Conservation (phyloP, 2,329 filamentous ascomycete species). For the Fulvia fulva region DNA sequence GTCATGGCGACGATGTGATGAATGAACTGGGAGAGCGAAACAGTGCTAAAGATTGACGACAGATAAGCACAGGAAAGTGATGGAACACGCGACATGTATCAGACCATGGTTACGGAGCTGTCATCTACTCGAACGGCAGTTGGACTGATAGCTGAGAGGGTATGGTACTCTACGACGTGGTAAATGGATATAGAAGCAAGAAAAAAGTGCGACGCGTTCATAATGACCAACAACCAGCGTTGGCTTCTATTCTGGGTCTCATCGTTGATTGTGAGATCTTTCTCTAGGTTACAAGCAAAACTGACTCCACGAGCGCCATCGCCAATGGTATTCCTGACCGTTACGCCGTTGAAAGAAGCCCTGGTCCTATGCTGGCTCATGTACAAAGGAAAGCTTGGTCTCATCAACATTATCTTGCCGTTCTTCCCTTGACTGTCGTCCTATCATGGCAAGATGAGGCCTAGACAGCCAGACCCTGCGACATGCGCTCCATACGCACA, state of each 20-base stretch:
- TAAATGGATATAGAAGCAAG: too few species aligned
- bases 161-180: too few species aligned
- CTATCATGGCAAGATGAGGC: neutral
- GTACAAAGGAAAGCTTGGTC: neutral
- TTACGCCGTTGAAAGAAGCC: neutral
- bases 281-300: slow-evolving; percentile 1
- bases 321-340: neutral
- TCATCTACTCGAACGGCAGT: too few species aligned
- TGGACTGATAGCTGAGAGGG: too few species aligned
- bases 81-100: neutral
- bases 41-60: neutral
- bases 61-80: neutral
- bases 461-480: slow-evolving; percentile 16
- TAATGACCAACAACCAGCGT: slow-evolving; percentile 6
- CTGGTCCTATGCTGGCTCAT: neutral
- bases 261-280: neutral
- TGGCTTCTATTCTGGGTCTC: neutral
- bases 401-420: neutral
- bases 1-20: neutral
- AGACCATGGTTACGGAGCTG: neutral
- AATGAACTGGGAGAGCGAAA: too few species aligned
- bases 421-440: neutral
- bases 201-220: neutral
- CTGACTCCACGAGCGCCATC: neutral
- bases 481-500: slow-evolving; percentile 16